A percentile compares a stretch with the other conserved stretches of the same genome.
These are phyloP conservation scores for Telopea speciosissima DNA, from an alignment of 177 flowering plant species.

Conservation along the genomic window DNA sequence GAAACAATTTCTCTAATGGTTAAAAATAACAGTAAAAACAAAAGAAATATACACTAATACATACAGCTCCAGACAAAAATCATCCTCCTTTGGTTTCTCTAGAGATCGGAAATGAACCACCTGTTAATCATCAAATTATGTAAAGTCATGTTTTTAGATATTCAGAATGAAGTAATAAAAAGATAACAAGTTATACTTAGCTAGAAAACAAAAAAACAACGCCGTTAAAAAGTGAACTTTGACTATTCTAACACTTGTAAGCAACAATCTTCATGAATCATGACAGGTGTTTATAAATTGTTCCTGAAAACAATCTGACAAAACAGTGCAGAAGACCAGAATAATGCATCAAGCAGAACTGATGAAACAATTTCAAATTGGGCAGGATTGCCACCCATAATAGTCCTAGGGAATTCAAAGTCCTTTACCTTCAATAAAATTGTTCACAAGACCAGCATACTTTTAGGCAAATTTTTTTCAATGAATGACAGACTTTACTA, in stretches of 20 bases:
- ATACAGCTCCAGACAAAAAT: constrained; percentile 61
- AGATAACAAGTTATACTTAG: neutral
- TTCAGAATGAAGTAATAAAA: neutral
- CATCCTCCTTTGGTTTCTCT: constrained; percentile 70
- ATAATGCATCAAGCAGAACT: too few relatives aligned
- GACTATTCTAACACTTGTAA: neutral
- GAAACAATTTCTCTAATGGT: neutral
- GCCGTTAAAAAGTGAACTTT: too few relatives aligned
- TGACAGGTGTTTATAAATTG: too few relatives aligned
- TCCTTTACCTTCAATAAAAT: too few relatives aligned
- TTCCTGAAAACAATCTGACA: too few relatives aligned
- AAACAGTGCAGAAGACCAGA: too few relatives aligned
- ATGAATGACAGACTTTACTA: too few relatives aligned
- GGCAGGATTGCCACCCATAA: too few relatives aligned
- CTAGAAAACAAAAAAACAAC: neutral
- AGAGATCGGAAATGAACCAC: constrained; percentile 60
- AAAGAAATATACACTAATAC: constrained; percentile 10
- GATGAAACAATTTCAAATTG: too few relatives aligned
- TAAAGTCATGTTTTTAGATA: neutral
- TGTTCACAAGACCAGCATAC: too few relatives aligned
- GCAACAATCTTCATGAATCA: neutral
- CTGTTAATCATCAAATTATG: constrained; percentile 23
- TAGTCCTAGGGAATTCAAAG: too few relatives aligned
- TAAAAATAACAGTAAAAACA: neutral
- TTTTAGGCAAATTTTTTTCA: too few relatives aligned